Conservation (phyloP, 371 early-diverging fungal species). For the Mortierella sp. region DNA sequence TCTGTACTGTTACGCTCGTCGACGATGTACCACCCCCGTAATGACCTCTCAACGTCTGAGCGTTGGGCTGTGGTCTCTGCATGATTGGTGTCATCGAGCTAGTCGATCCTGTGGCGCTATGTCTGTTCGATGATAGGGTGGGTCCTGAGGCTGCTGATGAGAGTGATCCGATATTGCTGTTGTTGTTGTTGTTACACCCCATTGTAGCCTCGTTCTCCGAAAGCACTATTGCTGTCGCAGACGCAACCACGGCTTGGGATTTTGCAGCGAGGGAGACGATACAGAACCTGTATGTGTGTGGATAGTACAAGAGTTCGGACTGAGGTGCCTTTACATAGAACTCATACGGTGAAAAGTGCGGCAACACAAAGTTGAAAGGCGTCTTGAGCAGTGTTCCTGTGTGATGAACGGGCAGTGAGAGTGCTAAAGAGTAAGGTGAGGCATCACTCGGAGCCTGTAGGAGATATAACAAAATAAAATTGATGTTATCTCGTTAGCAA, state of each 20-base stretch:
- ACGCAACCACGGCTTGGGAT: slow-evolving; percentile 24
- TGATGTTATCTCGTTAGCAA: no score
- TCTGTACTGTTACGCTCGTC: neutral
- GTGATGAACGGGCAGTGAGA: slow-evolving; percentile 47
- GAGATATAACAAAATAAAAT: no score
- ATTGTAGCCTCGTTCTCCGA: slow-evolving; percentile 12
- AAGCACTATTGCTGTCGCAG: slow-evolving; percentile 14
- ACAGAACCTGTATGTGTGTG: slow-evolving; percentile 45
- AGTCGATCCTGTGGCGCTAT: neutral
- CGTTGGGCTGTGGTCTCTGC: slow-evolving; percentile 8
- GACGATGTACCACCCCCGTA: neutral
- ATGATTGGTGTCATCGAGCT: neutral
- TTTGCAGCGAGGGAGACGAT: slow-evolving; percentile 44
- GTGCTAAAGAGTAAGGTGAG: slow-evolving; percentile 37
- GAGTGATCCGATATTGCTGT: neutral
- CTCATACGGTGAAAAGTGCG: slow-evolving; percentile 52
- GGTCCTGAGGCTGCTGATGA: no score
- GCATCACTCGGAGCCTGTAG: slow-evolving; percentile 51
- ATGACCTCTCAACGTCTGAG: slow-evolving; percentile 8
- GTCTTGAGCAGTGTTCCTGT: slow-evolving; percentile 40
- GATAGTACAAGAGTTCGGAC: slow-evolving; percentile 37
- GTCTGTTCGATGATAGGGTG: neutral
- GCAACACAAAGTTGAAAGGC: slow-evolving; percentile 45
- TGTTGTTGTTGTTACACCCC: no score
- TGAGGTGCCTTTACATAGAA: slow-evolving; percentile 50